Evolutionary conservation across 768 basidiomycete species (phyloP).

Genomic region (Phylloporus scabripes): DNA sequence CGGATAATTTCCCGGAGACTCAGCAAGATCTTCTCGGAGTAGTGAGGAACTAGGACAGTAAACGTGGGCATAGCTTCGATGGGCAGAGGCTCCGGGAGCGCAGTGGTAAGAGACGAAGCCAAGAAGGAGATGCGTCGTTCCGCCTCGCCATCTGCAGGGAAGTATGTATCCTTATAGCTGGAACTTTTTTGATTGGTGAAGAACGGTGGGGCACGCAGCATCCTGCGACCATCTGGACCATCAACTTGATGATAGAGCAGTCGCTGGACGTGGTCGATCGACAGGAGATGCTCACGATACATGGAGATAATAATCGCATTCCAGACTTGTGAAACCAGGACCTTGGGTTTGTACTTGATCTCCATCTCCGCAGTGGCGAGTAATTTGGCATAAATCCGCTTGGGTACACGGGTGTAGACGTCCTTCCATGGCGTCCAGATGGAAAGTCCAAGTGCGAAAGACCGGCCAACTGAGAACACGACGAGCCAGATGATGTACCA

Average conservation of each 20-base stretch:
- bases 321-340: conserved; percentile 98
- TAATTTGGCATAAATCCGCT: conserved; percentile 96
- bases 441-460: conserved; percentile 88
- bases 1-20: conserved; percentile 97
- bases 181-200: conserved; percentile 87
- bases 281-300: conserved; percentile 97
- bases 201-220: conserved; percentile 94
- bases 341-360: conserved; percentile 99
- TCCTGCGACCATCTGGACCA: conserved; percentile 80
- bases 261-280: conserved; percentile 97
- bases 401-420: conserved; percentile 91
- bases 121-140: conserved; percentile 99
- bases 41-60: conserved; percentile 98
- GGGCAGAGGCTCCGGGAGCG: conserved; percentile 90
- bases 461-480: conserved; percentile 85
- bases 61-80: conserved; percentile 99
- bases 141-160: conserved; percentile 91
- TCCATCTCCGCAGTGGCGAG: conserved; percentile 97
- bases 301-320: conserved; percentile 99
- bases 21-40: conserved; percentile 96
- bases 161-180: conserved; percentile 75
- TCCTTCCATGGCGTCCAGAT: conserved; percentile 99
- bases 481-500: conserved; percentile 99
- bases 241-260: conserved; percentile 97
- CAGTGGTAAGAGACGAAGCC: conserved; percentile 93